phyloP scores from a whole-genome alignment of 768 basidiomycete genomes.

The Auricularia auricula-judae region DNA sequence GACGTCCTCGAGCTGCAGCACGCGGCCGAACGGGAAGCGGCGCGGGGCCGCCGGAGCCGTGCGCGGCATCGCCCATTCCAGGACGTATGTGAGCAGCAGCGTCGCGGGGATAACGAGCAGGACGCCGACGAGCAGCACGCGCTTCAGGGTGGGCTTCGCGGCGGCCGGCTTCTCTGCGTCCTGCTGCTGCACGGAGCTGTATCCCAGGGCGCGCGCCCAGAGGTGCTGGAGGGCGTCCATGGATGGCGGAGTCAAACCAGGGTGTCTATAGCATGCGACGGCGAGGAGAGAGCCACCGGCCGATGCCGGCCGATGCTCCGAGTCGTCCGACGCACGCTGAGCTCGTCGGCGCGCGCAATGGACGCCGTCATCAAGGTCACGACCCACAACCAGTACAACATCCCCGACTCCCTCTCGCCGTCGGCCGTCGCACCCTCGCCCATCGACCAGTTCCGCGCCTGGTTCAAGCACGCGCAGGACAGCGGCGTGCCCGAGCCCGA shows the following conservation, averaged over 20 bases:
- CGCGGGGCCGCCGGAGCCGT: neutral
- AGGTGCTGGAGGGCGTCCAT: neutral
- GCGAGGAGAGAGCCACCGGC: neutral
- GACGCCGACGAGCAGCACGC: neutral
- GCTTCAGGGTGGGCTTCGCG: neutral
- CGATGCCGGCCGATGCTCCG: neutral
- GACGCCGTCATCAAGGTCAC: slow-evolving; percentile 32
- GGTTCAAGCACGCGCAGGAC: slow-evolving; percentile 62
- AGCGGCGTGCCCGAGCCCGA: slow-evolving; percentile 76
- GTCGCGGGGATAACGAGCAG: neutral
- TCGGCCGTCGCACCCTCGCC: slow-evolving; percentile 53
- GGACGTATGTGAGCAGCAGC: neutral
- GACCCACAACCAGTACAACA: slow-evolving; percentile 66
- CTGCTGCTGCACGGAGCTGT: neutral
- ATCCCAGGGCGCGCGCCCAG: neutral
- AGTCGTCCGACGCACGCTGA: neutral
- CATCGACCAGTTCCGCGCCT: slow-evolving; percentile 72
- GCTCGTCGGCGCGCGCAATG: neutral
- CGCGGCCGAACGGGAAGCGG: neutral
- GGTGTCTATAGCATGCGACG: neutral
- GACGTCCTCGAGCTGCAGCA: neutral
- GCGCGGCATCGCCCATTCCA: neutral
- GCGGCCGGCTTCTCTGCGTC: neutral
- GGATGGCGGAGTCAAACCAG: neutral
- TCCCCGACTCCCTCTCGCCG: slow-evolving; percentile 55